Percentiles rank a stretch among this genome's conserved stretches.
Evolutionary conservation across 2,329 filamentous ascomycete species (phyloP).

Genomic region (Cryoendolithus antarcticus): DNA sequence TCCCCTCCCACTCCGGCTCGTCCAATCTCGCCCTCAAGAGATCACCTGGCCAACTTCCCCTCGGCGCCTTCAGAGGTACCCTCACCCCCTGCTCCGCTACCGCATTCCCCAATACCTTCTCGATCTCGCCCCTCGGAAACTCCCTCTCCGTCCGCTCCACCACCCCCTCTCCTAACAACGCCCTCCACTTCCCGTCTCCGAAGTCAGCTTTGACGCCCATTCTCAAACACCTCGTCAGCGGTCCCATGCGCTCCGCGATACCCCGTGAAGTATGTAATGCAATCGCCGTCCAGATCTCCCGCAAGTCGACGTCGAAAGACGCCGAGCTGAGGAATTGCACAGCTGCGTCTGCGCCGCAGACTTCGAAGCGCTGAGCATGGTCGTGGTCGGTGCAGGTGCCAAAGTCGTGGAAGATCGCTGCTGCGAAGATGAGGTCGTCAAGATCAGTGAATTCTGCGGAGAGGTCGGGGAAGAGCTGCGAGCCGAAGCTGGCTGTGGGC

Average conservation of each 20-base stretch:
- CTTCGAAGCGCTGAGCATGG: conserved; percentile 45
- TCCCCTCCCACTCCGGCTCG: conserved; percentile 13
- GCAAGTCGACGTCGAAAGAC: conserved; percentile 15
- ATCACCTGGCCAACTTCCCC: conserved; percentile 14
- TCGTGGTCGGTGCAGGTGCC: conserved; percentile 40
- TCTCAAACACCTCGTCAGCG: conserved; percentile 27
- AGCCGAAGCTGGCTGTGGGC: not conserved
- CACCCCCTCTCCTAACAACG: conserved; percentile 11
- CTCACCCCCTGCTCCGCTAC: conserved; percentile 28
- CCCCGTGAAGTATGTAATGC: conserved; percentile 32
- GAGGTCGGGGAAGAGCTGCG: not conserved
- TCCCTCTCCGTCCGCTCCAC: conserved; percentile 15
- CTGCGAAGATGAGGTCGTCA: conserved; percentile 15
- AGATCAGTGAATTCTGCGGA: not conserved
- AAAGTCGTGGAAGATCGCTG: conserved; percentile 26
- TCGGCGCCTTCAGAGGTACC: conserved; percentile 26
- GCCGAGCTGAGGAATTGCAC: conserved; percentile 19
- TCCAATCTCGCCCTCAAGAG: conserved; percentile 10
- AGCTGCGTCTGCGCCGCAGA: conserved; percentile 34
- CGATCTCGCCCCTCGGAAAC: conserved; percentile 27
- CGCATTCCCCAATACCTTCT: conserved; percentile 32
- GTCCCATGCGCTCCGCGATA: conserved; percentile 32
- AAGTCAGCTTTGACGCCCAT: conserved; percentile 31
- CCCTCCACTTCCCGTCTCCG: conserved; percentile 4
- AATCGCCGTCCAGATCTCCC: conserved; percentile 35